Evolutionary conservation across 2,329 filamentous ascomycete species (phyloP).

Genomic region (Acrocalymma vagum): DNA sequence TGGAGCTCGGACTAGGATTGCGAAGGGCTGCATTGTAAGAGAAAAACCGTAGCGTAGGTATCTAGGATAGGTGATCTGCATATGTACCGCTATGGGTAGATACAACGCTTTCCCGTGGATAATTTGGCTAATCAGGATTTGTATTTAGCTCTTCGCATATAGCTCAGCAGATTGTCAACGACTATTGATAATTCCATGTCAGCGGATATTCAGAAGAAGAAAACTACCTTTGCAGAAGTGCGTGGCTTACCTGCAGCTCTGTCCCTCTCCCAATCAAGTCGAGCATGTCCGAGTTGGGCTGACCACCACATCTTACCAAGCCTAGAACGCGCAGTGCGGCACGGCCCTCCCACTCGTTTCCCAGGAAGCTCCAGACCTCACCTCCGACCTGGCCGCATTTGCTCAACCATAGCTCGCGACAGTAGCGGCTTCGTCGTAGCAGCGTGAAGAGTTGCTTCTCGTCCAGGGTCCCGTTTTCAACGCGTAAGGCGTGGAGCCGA

Average conservation of each 20-base stretch:
- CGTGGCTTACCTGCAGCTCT: slow-evolving; percentile 29
- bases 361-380: slow-evolving; percentile 30
- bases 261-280: slow-evolving; percentile 22
- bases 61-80: too few relatives aligned
- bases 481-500: slow-evolving; percentile 24
- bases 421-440: slow-evolving; percentile 19
- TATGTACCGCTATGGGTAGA: too few relatives aligned
- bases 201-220: too few relatives aligned
- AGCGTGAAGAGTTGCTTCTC: slow-evolving; percentile 24
- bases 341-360: slow-evolving; percentile 25
- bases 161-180: too few relatives aligned
- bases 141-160: too few relatives aligned
- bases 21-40: too few relatives aligned
- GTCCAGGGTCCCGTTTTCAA: slow-evolving; percentile 32
- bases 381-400: slow-evolving; percentile 24
- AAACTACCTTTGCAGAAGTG: too few relatives aligned
- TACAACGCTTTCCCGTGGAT: too few relatives aligned
- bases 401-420: slow-evolving; percentile 31
- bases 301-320: slow-evolving; percentile 29
- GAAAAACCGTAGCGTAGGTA: too few relatives aligned
- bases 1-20: too few relatives aligned
- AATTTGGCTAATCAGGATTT: too few relatives aligned
- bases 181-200: too few relatives aligned
- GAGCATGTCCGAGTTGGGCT: slow-evolving; percentile 26
- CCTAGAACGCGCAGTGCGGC: slow-evolving; percentile 22